Base-by-base conservation (phyloP, 306 rosid genomes). In the Lupinus albus region DNA sequence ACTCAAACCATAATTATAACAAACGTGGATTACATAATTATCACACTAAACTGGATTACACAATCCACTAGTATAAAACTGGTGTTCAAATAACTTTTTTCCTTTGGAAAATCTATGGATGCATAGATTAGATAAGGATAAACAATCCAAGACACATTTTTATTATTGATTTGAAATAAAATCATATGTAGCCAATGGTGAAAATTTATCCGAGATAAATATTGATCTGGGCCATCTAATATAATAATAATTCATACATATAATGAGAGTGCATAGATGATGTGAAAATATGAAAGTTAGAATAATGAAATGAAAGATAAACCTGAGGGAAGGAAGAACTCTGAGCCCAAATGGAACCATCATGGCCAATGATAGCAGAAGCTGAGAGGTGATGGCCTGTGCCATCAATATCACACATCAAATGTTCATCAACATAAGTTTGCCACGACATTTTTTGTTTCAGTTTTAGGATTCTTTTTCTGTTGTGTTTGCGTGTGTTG, bases 341-440 rank as follows among this genome's bases (percentile, higher is more conserved):
- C 78, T 92, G 94, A 71, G 98, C 96, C 98, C 98, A 92, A 28
- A 89, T 58, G 48, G 96, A 89, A 35, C 96, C 95, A 66, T 92
- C 98, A 39, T 61, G 91, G 52, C 96, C 96, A 21, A 89, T 8
- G 57, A 92, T 89, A 81, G 98, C 96, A 20, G 98, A 71, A 11
- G 87, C 82, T 0, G 88, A 0, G 72, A 92, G 98, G 30, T 87
- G 91, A 71, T 89, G 92, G 73, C 96, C 92, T 0, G 82, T 79
- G 66, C 96, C 92, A 18, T 92, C 98, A 12, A 89, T 87, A 70
- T 92, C 98, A 74, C 96, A 92, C 98, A 92, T 92, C 96, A 92
- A 83, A 73, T 92, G 98, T 0, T 92, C 98, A 70, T 92, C 98
- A 2, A 92, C 98, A 38, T 92, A 92, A 3, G 95, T 78, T 76